Conservation (phyloP, 331 rosid genomes). For the Quercus lobata region DNA sequence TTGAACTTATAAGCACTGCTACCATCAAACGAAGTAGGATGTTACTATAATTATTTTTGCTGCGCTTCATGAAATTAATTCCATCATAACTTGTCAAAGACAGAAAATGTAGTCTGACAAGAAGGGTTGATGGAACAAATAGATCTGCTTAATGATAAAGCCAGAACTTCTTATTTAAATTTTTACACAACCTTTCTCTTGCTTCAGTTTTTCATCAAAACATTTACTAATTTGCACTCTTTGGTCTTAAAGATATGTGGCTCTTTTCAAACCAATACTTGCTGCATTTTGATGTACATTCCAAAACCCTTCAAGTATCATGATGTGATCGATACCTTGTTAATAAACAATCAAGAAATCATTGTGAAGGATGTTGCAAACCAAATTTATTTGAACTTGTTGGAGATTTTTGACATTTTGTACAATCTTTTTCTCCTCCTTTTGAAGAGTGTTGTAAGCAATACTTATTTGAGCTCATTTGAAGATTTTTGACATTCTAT, state of each 20-base stretch:
- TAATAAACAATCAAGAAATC: neutral
- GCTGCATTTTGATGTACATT: neutral
- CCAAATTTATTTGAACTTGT: neutral
- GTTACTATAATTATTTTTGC: too few species aligned
- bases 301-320: neutral
- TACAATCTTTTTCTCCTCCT: too few species aligned
- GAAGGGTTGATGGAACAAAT: too few species aligned
- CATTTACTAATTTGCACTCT: neutral
- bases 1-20: too few species aligned
- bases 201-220: neutral
- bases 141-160: too few species aligned
- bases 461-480: neutral
- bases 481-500: neutral
- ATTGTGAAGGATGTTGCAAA: neutral
- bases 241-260: neutral
- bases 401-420: too few species aligned
- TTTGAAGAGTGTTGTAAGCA: too few species aligned
- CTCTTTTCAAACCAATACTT: neutral
- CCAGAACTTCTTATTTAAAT: too few species aligned
- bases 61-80: too few species aligned
- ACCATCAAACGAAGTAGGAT: too few species aligned
- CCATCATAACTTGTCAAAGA: too few species aligned
- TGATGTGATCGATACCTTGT: neutral
- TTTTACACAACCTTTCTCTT: neutral
- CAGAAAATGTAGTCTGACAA: too few species aligned